Evolutionary conservation across 1,284 basidiomycete species (phyloP).

Genomic region (Acaromyces ingoldii): DNA sequence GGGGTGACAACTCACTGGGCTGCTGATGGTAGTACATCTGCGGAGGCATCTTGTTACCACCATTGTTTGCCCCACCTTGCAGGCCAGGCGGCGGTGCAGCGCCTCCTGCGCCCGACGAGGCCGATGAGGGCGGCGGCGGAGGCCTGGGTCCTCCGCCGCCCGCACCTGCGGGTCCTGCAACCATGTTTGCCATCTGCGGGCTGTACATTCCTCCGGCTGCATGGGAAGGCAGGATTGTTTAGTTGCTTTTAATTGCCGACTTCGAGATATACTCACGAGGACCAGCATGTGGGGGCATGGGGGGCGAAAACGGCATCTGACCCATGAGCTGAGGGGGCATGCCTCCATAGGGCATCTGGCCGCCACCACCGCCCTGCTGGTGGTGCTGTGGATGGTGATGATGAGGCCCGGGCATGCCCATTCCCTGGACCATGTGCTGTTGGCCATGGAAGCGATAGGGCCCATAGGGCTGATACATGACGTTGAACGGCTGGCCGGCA

Average conservation of each 20-base stretch:
- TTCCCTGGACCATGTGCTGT: slow-evolving; percentile 17
- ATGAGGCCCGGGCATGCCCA: slow-evolving; percentile 14
- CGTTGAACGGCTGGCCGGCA: slow-evolving; percentile 22
- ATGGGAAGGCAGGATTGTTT: neutral
- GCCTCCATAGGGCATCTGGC: slow-evolving; percentile 24
- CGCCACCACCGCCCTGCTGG: slow-evolving; percentile 20
- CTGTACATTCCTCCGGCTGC: slow-evolving; percentile 25
- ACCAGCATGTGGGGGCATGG: slow-evolving; percentile 32
- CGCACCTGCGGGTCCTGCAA: too few species aligned
- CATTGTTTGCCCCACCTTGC: too few species aligned
- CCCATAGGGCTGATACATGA: slow-evolving; percentile 29
- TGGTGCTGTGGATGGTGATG: slow-evolving; percentile 19
- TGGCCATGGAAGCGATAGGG: slow-evolving; percentile 26
- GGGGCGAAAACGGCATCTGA: slow-evolving; percentile 34
- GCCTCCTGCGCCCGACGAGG: too few species aligned
- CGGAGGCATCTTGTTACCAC: too few species aligned
- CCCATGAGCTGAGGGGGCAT: slow-evolving; percentile 33
- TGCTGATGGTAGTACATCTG: too few species aligned
- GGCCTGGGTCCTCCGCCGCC: too few species aligned
- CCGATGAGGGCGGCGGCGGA: too few species aligned
- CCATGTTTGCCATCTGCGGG: slow-evolving; percentile 35
- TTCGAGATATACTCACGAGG: slow-evolving; percentile 15
- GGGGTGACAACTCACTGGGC: too few species aligned
- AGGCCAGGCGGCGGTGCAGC: too few species aligned
- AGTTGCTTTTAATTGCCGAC: neutral